Percentiles rank a stretch among this genome's conserved stretches.
phyloP scores from a whole-genome alignment of 208 protist species.

The Trypanosoma melophagium region DNA sequence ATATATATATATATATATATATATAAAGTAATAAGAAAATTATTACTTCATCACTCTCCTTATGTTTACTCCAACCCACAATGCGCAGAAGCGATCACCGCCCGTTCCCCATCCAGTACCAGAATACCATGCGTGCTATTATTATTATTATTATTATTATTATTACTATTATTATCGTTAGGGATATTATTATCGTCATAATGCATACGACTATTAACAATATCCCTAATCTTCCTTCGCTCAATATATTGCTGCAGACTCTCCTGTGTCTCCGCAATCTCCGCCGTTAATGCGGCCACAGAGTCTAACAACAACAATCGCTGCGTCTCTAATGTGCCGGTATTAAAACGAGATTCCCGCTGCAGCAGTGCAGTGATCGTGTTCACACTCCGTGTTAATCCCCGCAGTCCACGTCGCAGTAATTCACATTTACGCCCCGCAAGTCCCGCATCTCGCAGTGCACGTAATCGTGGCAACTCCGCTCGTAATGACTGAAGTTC shows the following conservation, averaged over 20 bases:
- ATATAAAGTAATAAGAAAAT: no score
- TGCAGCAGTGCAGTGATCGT: constrained; percentile 29
- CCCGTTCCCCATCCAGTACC: no score
- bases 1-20: no score
- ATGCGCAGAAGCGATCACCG: no score
- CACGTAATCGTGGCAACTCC: constrained; percentile 23
- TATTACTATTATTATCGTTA: no score
- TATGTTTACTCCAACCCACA: no score
- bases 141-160: no score
- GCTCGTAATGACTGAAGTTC: constrained; percentile 31
- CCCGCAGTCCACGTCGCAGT: constrained; percentile 18
- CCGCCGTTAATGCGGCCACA: constrained; percentile 18
- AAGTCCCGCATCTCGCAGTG: constrained; percentile 29
- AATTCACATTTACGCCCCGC: constrained; percentile 31
- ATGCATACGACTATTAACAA: no score
- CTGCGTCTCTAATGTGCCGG: constrained; percentile 43
- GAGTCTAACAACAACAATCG: constrained; percentile 39
- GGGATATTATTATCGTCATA: no score
- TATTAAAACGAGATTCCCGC: constrained; percentile 34
- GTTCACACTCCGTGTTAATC: constrained; percentile 26
- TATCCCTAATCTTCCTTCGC: no score
- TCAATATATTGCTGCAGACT: neutral
- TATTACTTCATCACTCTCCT: no score
- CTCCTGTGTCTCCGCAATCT: constrained; percentile 22
- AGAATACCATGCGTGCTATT: no score